Conservation (phyloP, 1,139 yeast genomes). For the Candida sanyaensis region DNA sequence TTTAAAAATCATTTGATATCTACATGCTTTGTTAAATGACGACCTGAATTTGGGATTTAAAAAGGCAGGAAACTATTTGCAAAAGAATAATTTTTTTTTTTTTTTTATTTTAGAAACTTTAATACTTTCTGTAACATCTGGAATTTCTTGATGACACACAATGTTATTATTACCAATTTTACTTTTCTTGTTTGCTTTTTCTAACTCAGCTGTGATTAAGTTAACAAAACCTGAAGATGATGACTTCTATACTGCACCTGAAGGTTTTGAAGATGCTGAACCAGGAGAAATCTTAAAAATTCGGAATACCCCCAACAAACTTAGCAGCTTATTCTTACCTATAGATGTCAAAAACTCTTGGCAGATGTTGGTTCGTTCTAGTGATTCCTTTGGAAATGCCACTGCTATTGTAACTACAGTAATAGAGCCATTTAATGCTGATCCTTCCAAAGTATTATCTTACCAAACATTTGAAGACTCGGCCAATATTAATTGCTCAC, state of each 20-base stretch:
- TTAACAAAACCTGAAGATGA: conserved; percentile 17
- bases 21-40: too few relatives aligned
- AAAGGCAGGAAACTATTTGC: too few relatives aligned
- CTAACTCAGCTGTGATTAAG: neutral
- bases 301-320: conserved; percentile 22
- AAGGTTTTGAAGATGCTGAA: conserved; percentile 19
- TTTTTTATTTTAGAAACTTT: too few relatives aligned
- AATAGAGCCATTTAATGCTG: conserved; percentile 30
- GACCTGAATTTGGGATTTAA: too few relatives aligned
- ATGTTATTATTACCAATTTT: too few relatives aligned
- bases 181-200: too few relatives aligned
- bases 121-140: too few relatives aligned
- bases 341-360: conserved; percentile 23
- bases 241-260: conserved; percentile 24
- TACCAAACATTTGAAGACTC: conserved; percentile 19
- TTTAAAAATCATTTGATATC: too few relatives aligned
- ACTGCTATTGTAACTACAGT: conserved; percentile 33
- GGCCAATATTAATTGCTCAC: conserved; percentile 14
- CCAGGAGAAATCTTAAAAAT: conserved; percentile 23
- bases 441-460: conserved; percentile 22
- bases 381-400: conserved; percentile 32
- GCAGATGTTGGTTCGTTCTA: conserved; percentile 35
- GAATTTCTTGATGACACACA: too few relatives aligned
- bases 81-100: too few relatives aligned
- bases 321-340: conserved; percentile 18